Evolutionary conservation across 1,139 yeast genomes (phyloP).

Genomic region (Ogataea hybrid): DNA sequence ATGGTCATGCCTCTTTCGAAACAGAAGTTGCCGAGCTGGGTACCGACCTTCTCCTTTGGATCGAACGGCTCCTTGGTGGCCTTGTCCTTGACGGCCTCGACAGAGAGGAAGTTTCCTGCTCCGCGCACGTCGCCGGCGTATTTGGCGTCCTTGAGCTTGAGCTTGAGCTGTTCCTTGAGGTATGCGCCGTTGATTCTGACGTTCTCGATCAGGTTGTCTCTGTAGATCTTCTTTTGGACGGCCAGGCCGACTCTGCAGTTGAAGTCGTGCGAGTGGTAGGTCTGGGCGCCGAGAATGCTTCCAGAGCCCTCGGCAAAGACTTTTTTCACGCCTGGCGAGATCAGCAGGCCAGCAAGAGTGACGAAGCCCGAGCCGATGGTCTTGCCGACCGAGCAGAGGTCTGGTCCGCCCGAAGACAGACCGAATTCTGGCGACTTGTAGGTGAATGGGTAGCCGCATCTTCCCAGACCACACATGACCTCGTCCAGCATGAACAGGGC

Average conservation of each 20-base stretch:
- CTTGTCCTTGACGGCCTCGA: conserved; percentile 54
- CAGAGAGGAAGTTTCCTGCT: conserved; percentile 57
- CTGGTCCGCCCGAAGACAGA: conserved; percentile 51
- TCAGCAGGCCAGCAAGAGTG: conserved; percentile 58
- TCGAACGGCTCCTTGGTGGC: conserved; percentile 48
- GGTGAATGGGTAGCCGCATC: conserved; percentile 38
- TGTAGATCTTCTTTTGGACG: conserved; percentile 50
- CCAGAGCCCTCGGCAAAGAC: conserved; percentile 46
- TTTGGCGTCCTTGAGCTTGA: conserved; percentile 35
- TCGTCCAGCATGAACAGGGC: conserved; percentile 46
- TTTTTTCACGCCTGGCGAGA: conserved; percentile 50
- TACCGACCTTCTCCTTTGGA: conserved; percentile 32
- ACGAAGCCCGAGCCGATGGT: conserved; percentile 65
- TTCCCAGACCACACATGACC: conserved; percentile 52
- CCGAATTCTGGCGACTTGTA: conserved; percentile 43
- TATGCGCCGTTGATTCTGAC: conserved; percentile 49
- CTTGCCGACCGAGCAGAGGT: conserved; percentile 61
- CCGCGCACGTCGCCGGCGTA: conserved; percentile 61
- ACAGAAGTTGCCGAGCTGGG: conserved; percentile 36
- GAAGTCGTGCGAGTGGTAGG: conserved; percentile 61
- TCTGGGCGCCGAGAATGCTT: conserved; percentile 51
- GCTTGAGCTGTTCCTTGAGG: conserved; percentile 43
- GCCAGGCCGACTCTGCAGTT: conserved; percentile 59
- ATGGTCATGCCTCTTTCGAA: conserved; percentile 44
- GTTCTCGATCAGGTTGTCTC: conserved; percentile 44